Evolutionary conservation across 2,329 filamentous ascomycete genomes (phyloP), one percentile per base, ranked within the genome.

Genomic region (Aspergillus costaricaensis): DNA sequence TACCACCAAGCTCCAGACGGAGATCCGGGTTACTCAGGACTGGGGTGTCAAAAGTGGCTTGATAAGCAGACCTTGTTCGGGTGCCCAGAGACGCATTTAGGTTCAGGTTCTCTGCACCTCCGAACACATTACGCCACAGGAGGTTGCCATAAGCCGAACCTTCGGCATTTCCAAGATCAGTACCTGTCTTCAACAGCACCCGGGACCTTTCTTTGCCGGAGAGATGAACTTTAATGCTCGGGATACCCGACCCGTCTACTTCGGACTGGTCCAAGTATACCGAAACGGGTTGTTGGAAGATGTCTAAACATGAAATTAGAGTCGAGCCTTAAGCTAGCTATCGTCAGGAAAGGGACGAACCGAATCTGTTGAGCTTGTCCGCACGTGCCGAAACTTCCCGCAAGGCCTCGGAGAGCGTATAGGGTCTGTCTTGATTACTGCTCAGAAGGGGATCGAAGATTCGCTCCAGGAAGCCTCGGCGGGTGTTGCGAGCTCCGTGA

Each of bases 71-170:
- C 51, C 92, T 85, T 27, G 95, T 98, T 48, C 95, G 86, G 6
- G 94, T 98, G 59, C 95, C 95, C 23, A 93, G 81, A 32, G 92
- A 93, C 52, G 91, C 93, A 70, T 96, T 94, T 61, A 96, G 81
- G 55, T 91, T 91, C 64, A 99, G 80, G 59, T 90, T 90, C 80
- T 99, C 95, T 23, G 93, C 95, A 41, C 95, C 95, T 55, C 95
- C 95, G 74, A 99, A 91, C 61, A 99, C 85, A 77, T 99, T 99
- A 67, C 95, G 88, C 82, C 92, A 88, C 55, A 94, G 83, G 48
- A 92, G 84, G 67, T 95, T 94, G 66, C 91, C 89, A 73, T 96
- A 98, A 4, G 93, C 94, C 7, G 93, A 96, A 38, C 94, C 95
- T 77, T 99, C 95, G 21, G 91, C 88, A 72, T 96, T 96, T 64